These are phyloP conservation scores for Aspergillus tubingensis DNA, from an alignment of 2,329 filamentous ascomycete species.

Conservation along the genomic window DNA sequence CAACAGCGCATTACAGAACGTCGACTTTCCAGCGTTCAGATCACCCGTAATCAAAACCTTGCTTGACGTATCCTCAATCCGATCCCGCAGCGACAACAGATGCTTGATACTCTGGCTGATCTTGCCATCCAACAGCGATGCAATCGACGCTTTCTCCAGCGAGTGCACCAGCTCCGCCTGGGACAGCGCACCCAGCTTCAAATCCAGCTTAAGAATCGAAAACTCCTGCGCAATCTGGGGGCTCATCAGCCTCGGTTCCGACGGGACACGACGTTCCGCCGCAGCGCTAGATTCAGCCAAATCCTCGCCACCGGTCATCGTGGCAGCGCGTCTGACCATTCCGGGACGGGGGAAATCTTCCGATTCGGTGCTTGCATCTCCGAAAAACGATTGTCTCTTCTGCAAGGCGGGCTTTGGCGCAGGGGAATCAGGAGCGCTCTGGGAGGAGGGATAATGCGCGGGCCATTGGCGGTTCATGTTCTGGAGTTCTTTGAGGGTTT, in stretches of 20 bases:
- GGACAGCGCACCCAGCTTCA: slow-evolving; percentile 83
- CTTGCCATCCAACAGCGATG: slow-evolving; percentile 86
- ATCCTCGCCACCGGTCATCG: slow-evolving; percentile 63
- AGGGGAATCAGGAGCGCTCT: slow-evolving; percentile 28
- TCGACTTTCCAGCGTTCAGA: slow-evolving; percentile 95
- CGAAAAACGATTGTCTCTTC: slow-evolving; percentile 39
- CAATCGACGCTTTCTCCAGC: slow-evolving; percentile 86
- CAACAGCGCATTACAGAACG: slow-evolving; percentile 96
- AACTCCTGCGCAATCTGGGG: slow-evolving; percentile 95
- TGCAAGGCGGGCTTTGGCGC: slow-evolving; percentile 39
- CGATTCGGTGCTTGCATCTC: slow-evolving; percentile 24
- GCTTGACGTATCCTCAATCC: slow-evolving; percentile 95
- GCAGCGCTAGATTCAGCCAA: slow-evolving; percentile 71
- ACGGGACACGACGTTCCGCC: slow-evolving; percentile 60
- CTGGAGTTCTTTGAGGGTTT: slow-evolving; percentile 79
- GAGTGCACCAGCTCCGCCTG: slow-evolving; percentile 93
- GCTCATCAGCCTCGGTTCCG: slow-evolving; percentile 81
- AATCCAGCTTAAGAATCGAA: slow-evolving; percentile 88
- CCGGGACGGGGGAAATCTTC: slow-evolving; percentile 49
- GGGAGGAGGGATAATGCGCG: slow-evolving; percentile 80
- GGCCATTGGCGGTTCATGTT: slow-evolving; percentile 91
- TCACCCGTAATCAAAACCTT: slow-evolving; percentile 97
- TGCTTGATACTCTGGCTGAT: slow-evolving; percentile 93
- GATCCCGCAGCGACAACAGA: slow-evolving; percentile 78
- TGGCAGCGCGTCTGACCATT: slow-evolving; percentile 69